A percentile compares a stretch with the other conserved stretches of the same genome.
phyloP scores from a whole-genome alignment of 2,329 filamentous ascomycete genomes.

The Gaeumannomyces tritici region DNA sequence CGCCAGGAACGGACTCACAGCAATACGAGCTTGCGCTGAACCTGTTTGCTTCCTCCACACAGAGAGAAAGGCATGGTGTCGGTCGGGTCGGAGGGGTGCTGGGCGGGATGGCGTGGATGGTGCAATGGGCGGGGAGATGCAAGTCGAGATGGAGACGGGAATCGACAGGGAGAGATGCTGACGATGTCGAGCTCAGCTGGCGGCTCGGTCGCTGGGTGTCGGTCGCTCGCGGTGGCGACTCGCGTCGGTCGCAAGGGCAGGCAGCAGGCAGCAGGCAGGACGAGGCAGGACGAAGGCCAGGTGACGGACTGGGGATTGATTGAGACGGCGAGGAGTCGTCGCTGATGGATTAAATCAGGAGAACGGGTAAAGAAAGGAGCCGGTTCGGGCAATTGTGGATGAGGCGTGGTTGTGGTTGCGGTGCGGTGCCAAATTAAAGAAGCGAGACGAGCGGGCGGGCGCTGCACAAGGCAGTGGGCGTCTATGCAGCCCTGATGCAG shows the following conservation, averaged over 20 bases:
- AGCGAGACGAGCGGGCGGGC: not conserved
- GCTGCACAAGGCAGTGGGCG: not conserved
- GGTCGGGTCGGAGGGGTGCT: not conserved
- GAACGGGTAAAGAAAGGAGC: not conserved
- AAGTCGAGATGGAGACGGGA: too few relatives aligned
- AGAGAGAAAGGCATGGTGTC: constrained; percentile 32
- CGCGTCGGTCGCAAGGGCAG: not conserved
- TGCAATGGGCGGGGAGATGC: not conserved
- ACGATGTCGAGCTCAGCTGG: not conserved
- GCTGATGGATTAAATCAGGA: not conserved
- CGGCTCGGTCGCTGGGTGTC: not conserved
- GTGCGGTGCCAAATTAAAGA: not conserved
- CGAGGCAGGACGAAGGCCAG: not conserved
- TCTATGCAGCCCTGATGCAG: too few relatives aligned
- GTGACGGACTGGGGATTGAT: not conserved
- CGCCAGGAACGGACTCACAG: constrained; percentile 45
- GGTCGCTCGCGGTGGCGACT: not conserved
- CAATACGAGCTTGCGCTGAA: constrained; percentile 92
- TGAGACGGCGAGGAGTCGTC: not conserved
- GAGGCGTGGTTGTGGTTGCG: not conserved
- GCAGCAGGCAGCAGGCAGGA: too few relatives aligned
- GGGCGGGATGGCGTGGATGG: not conserved
- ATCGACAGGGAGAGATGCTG: not conserved
- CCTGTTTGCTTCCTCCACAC: constrained; percentile 70
- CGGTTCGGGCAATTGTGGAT: too few relatives aligned